phyloP scores from a whole-genome alignment of 2,329 filamentous ascomycete genomes.

The Clonostachys rosea region DNA sequence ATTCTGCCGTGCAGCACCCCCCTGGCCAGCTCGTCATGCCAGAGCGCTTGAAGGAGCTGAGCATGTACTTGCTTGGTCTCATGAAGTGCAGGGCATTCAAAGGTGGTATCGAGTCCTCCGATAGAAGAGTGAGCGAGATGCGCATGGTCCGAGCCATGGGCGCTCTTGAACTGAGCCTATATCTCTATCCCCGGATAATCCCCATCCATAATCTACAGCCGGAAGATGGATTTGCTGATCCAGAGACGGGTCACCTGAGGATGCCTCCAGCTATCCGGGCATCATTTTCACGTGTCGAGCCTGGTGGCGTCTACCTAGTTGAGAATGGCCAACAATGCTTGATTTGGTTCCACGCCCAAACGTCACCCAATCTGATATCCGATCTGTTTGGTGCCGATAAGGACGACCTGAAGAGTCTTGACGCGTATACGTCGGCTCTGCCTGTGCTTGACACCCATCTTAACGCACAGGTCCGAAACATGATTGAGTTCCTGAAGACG shows the following conservation, averaged over 20 bases:
- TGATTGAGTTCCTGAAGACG: slow-evolving; percentile 79
- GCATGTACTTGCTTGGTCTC: slow-evolving; percentile 90
- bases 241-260: slow-evolving; percentile 77
- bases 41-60: slow-evolving; percentile 91
- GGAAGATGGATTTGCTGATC: slow-evolving; percentile 86
- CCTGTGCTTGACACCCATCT: slow-evolving; percentile 87
- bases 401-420: slow-evolving; percentile 65
- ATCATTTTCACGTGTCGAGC: slow-evolving; percentile 83
- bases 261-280: slow-evolving; percentile 78
- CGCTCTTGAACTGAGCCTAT: slow-evolving; percentile 77
- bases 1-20: slow-evolving; percentile 81
- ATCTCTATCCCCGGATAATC: slow-evolving; percentile 92
- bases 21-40: slow-evolving; percentile 92
- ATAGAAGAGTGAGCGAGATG: slow-evolving; percentile 87
- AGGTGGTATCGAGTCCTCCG: slow-evolving; percentile 83
- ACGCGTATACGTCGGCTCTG: slow-evolving; percentile 74
- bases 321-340: slow-evolving; percentile 93
- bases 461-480: slow-evolving; percentile 91
- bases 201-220: slow-evolving; percentile 84
- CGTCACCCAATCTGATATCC: slow-evolving; percentile 83
- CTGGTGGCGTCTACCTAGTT: slow-evolving; percentile 89
- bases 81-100: slow-evolving; percentile 93
- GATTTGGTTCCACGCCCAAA: slow-evolving; percentile 88
- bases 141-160: slow-evolving; percentile 88
- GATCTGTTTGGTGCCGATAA: slow-evolving; percentile 85